Evolutionary conservation across 2,329 filamentous ascomycete genomes (phyloP), one percentile per base, ranked within the genome.

Genomic region (Xylariales sp.): DNA sequence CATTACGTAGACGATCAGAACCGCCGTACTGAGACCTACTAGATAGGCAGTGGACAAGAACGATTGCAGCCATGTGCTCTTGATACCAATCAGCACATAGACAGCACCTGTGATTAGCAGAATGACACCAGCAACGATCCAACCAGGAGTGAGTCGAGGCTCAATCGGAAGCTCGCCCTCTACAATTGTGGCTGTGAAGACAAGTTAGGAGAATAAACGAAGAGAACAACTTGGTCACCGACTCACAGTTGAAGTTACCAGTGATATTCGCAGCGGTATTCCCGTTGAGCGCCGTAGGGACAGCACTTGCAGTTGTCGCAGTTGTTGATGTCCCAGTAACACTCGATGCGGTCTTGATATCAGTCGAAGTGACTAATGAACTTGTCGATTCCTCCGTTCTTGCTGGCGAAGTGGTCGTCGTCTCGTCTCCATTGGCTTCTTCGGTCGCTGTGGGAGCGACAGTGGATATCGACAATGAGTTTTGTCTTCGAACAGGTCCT

Each of bases 1-100:
- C 84, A 94, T 93, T 28, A 96, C 83, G 59, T 96, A 96, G 32
- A 95, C 63, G 41, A 96, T 88, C 16, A 97, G 70, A 3, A 95
- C 84, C 0, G 85, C 80, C 10, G 93, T 82, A 12, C 85, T 81
- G 25, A 96, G 66, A 32, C 82, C 77, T 16, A 78, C 73, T 19
- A 93, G 69, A 52, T 86, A 90, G 4, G 80, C 86, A 1, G 84
- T 79, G 11, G 89, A 93, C 43, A 95, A 75, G 60, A 86, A 94
- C 12, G 86, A 82, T 57, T 93, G 84, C 10, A 91, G 74, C 78
- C 78, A 83, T 60, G 76, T 74, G 55, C 88, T 88, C 63, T 88
- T 91, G 55, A 95, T 88, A 1, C 90, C 90, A 50, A 95, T 75
- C 15, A 95, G 63, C 6, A 79, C 74, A 57, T 93, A 84, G 5